phyloP scores from a whole-genome alignment of 2,329 filamentous ascomycete species.

The Aspergillus pseudonomiae region DNA sequence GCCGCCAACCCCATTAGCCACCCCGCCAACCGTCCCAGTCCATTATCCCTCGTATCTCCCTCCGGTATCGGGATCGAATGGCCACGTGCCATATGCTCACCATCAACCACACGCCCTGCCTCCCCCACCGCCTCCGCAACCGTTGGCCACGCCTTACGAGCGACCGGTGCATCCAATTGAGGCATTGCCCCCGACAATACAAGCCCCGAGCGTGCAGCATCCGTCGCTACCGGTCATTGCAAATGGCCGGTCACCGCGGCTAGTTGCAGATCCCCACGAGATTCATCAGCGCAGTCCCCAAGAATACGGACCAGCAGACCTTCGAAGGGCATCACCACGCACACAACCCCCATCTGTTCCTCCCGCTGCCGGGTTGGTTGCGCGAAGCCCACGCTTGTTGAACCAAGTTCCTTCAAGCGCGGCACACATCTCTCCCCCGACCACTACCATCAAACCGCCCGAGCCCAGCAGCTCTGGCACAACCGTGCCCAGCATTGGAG shows the following conservation, averaged over 20 bases:
- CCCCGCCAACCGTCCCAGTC: conserved; percentile 43
- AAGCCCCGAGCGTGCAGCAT: conserved; percentile 22
- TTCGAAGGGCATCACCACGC: conserved; percentile 40
- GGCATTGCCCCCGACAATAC: conserved; percentile 28
- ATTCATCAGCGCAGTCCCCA: conserved; percentile 33
- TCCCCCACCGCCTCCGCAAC: conserved; percentile 28
- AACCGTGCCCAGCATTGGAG: conserved; percentile 58
- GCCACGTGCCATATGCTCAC: conserved; percentile 36
- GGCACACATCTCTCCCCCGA: conserved; percentile 21
- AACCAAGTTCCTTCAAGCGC: conserved; percentile 29
- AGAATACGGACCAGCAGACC: conserved; percentile 36
- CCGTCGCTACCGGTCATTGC: conserved; percentile 26
- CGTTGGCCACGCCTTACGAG: conserved; percentile 37
- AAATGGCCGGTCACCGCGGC: conserved; percentile 30
- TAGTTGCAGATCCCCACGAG: conserved; percentile 30
- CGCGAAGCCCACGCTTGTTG: conserved; percentile 32
- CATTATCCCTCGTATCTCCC: conserved; percentile 44
- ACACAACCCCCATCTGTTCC: conserved; percentile 27
- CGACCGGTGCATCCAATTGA: conserved; percentile 37
- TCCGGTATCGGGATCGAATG: conserved; percentile 34
- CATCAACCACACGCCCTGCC: conserved; percentile 25
- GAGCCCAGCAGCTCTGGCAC: conserved; percentile 34
- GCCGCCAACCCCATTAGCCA: conserved; percentile 49
- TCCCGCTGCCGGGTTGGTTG: conserved; percentile 25
- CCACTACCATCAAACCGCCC: conserved; percentile 24